These are phyloP conservation scores for Sistotremastrum suecicum DNA, from an alignment of 768 basidiomycete genomes.

Conservation along the genomic window DNA sequence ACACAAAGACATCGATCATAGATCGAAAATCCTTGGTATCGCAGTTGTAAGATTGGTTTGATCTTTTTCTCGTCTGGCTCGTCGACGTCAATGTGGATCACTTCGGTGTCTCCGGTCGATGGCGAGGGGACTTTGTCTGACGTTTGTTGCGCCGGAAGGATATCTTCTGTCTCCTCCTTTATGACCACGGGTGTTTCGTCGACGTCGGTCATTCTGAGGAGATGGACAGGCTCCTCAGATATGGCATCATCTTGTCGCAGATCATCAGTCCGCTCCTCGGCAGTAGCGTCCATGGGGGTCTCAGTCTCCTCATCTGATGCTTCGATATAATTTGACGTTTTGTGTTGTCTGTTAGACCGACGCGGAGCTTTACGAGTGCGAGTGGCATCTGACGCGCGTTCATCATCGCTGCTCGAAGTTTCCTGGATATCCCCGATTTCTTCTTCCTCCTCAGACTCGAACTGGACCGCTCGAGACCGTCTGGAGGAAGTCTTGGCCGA, in stretches of 20 bases:
- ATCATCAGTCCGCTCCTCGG: neutral
- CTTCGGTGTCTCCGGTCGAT: constrained; percentile 12
- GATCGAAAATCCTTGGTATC: constrained; percentile 58
- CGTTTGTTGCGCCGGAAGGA: constrained; percentile 3
- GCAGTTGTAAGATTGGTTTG: constrained; percentile 51
- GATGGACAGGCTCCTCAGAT: neutral
- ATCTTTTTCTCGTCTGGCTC: constrained; percentile 58
- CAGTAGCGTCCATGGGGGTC: too few relatives aligned
- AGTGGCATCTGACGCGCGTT: constrained; percentile 7
- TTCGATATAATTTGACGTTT: neutral
- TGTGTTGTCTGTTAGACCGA: constrained; percentile 20
- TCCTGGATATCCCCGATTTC: constrained; percentile 12
- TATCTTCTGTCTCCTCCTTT: constrained; percentile 10
- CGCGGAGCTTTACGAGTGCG: constrained; percentile 8
- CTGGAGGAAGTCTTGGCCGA: constrained; percentile 14
- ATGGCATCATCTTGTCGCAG: neutral
- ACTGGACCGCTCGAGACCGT: constrained; percentile 8
- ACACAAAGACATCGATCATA: constrained; percentile 64
- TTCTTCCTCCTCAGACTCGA: constrained; percentile 10
- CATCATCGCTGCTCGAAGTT: constrained; percentile 7
- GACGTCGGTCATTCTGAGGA: constrained; percentile 1
- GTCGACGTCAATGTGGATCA: constrained; percentile 29
- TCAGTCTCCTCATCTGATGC: too few relatives aligned
- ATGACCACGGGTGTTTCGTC: constrained; percentile 8
- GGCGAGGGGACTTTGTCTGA: constrained; percentile 1